These are phyloP conservation scores for Sclerotiophoma versabilis DNA, from an alignment of 2,329 filamentous ascomycete species.

Conservation along the genomic window DNA sequence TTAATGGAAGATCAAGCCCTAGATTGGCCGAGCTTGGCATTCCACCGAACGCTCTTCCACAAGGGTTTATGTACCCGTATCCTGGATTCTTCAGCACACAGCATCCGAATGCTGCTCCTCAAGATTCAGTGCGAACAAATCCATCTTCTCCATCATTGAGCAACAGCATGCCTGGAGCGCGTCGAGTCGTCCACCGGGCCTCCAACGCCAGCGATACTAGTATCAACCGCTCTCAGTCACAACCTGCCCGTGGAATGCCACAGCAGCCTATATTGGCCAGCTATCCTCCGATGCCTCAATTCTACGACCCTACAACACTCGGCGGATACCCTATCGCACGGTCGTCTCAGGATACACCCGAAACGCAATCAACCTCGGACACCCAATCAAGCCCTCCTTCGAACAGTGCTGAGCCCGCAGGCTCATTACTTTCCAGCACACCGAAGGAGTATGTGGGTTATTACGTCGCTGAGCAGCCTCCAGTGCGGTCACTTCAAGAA, in stretches of 20 bases:
- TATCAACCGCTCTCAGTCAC: slow-evolving; percentile 58
- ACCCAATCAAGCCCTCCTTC: slow-evolving; percentile 30
- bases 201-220: slow-evolving; percentile 54
- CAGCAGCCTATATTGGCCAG: slow-evolving; percentile 51
- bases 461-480: slow-evolving; percentile 55
- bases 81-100: slow-evolving; percentile 53
- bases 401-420: slow-evolving; percentile 28
- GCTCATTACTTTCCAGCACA: slow-evolving; percentile 42
- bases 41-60: slow-evolving; percentile 42
- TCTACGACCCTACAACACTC: slow-evolving; percentile 39
- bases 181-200: slow-evolving; percentile 52
- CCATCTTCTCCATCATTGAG: slow-evolving; percentile 58
- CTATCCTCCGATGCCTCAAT: slow-evolving; percentile 48
- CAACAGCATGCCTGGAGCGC: slow-evolving; percentile 50
- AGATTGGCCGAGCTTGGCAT: slow-evolving; percentile 39
- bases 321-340: slow-evolving; percentile 45
- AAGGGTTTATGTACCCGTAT: slow-evolving; percentile 56
- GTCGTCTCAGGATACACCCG: slow-evolving; percentile 40
- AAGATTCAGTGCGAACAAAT: slow-evolving; percentile 56
- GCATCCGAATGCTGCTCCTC: slow-evolving; percentile 45
- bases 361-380: slow-evolving; percentile 28
- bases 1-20: slow-evolving; percentile 44
- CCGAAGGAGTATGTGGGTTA: slow-evolving; percentile 61
- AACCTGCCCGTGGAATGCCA: slow-evolving; percentile 55
- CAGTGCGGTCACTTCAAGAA: slow-evolving; percentile 48